phyloP scores from a whole-genome alignment of 257 asterid genomes.

The Fraxinus quadrangulata region DNA sequence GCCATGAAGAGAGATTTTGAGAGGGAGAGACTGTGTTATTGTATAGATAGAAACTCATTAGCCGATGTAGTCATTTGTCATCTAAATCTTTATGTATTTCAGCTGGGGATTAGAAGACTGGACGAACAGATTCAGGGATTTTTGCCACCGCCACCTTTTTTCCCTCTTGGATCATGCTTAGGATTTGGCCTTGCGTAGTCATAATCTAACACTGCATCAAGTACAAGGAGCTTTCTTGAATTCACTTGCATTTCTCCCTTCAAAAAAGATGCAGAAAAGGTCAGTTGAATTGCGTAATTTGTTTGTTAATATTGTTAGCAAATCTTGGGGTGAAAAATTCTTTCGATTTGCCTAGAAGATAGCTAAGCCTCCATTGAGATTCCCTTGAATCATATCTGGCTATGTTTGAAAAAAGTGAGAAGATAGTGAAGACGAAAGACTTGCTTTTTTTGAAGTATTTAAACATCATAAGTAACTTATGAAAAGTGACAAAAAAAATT shows the following conservation, averaged over 20 bases:
- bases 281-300: not conserved
- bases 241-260: constrained; percentile 25
- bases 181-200: constrained; percentile 68
- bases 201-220: constrained; percentile 52
- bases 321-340: not conserved
- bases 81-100: constrained; percentile 17
- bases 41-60: constrained; percentile 24
- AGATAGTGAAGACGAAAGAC: not conserved
- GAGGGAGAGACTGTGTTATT: not conserved
- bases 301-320: not conserved
- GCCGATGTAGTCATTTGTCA: constrained; percentile 9
- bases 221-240: constrained; percentile 55
- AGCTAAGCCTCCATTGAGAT: not conserved
- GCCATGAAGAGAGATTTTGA: not conserved
- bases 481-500: not conserved
- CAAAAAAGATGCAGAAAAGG: not conserved
- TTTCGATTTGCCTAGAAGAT: not conserved
- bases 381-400: not conserved
- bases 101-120: not conserved
- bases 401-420: not conserved
- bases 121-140: constrained; percentile 34
- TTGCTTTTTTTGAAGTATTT: not conserved
- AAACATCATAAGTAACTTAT: not conserved
- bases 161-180: constrained; percentile 79
- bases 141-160: constrained; percentile 55